These are phyloP conservation scores for Cyberlindnera samutprakarnensis DNA, from an alignment of 805 yeast genomes.

Conservation along the genomic window DNA sequence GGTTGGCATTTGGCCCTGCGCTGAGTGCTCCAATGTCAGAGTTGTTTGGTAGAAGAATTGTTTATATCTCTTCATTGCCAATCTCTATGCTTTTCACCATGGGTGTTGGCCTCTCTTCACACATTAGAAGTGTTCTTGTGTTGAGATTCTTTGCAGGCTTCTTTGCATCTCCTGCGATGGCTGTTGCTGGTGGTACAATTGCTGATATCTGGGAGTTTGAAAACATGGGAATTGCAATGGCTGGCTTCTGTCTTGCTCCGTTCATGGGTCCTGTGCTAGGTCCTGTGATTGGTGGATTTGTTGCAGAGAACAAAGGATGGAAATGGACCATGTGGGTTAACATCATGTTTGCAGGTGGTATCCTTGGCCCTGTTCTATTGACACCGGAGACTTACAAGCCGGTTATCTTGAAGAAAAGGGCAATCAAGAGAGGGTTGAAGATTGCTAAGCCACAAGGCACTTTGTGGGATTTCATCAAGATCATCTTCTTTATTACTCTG, in stretches of 20 bases:
- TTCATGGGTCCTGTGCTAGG: conserved; percentile 76
- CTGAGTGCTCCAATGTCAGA: conserved; percentile 70
- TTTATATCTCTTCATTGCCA: conserved; percentile 54
- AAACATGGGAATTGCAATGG: conserved; percentile 66
- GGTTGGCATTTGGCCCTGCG: conserved; percentile 66
- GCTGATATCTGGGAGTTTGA: conserved; percentile 67
- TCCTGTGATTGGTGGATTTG: conserved; percentile 69
- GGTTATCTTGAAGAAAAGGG: conserved; percentile 52
- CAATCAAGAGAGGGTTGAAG: conserved; percentile 49
- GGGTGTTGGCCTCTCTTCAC: conserved; percentile 63
- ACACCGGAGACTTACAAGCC: conserved; percentile 70
- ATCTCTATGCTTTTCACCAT: conserved; percentile 62
- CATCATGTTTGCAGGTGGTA: conserved; percentile 54
- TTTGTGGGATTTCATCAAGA: conserved; percentile 31
- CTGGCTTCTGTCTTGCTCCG: conserved; percentile 71
- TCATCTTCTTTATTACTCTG: conserved; percentile 42
- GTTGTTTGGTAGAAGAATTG: conserved; percentile 56
- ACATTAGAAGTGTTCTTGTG: conserved; percentile 55
- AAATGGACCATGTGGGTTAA: conserved; percentile 70
- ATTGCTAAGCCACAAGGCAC: conserved; percentile 32
- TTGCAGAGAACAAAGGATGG: conserved; percentile 54
- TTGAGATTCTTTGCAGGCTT: conserved; percentile 70
- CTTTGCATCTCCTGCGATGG: conserved; percentile 74
- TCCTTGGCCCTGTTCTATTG: conserved; percentile 38
- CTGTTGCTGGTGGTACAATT: conserved; percentile 81